Base-by-base conservation (phyloP, 331 rosid species). In the Malus hybrid region DNA sequence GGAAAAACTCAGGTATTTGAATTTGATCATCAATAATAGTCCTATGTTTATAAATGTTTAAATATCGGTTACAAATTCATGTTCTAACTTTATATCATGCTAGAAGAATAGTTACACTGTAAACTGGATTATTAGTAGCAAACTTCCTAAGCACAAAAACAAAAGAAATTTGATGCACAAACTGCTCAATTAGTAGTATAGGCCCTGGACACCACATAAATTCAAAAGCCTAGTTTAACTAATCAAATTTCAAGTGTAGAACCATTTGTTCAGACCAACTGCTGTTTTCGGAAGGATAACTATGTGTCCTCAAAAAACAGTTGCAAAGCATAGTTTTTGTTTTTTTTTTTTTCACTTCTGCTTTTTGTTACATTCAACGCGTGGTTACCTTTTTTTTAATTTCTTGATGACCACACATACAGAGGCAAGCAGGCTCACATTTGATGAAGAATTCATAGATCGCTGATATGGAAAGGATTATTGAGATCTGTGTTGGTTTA, bases 1-100 rank as follows among this genome's bases (percentile, higher is more conserved):
- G 34, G 92, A 86, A 10, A 91, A 80, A 71, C 75, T 87, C 72
- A 88, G 89, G 96, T 87, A 83, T 15, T 69, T 67, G 36, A 6
- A 85, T 15, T 69, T 67, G 36, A 6, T 28, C 65, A 78, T 52
- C 69, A 42, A 42, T 64, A 62, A n/a, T 33, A 42, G 48, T 42
- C 48, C 31, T 18, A 39, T 72, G 75, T 71, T 54, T 33, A 70
- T n/a, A 71, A 13, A 27, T 28, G n/a, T 27, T 62, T 62, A 62
- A 31, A 32, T 8, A 22, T 13, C 10, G 19, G 16, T 33, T 72
- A 39, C 34, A 0, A 7, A 57, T 72, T 15, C 76, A 20, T 32
- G 48, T 31, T 24, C 31, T 15, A 29, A 31, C 11, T 1, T 18
- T 54, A 19, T 16, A 18, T 9, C 20, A 70, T 10, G 63, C 11